These are phyloP conservation scores for Discostella pseudostelligera DNA, from an alignment of 108 stramenopile genomes.

Conservation along the genomic window DNA sequence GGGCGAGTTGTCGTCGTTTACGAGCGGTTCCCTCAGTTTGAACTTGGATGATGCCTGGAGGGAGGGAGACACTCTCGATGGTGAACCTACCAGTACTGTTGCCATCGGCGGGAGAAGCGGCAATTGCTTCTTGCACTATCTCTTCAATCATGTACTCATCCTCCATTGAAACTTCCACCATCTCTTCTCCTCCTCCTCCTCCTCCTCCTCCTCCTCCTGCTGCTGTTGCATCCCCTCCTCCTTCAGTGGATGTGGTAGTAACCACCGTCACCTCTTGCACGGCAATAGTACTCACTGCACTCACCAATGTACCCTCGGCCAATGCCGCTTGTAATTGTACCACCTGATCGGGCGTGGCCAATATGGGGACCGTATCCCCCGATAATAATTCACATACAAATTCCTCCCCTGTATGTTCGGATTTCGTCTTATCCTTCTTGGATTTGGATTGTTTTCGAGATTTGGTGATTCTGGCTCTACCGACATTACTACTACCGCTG, in stretches of 20 bases:
- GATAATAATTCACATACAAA: constrained; percentile 5
- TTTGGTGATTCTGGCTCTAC: too few species aligned
- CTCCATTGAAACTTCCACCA: not conserved
- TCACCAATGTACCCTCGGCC: not conserved
- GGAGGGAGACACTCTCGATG: not conserved
- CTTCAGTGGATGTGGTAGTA: not conserved
- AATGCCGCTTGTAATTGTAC: not conserved
- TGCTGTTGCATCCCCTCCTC: not conserved
- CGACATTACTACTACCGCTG: too few species aligned
- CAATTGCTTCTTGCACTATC: too few species aligned
- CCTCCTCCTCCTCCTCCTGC: not conserved
- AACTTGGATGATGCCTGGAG: not conserved
- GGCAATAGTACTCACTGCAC: not conserved
- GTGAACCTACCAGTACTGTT: too few species aligned
- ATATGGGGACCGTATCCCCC: not conserved
- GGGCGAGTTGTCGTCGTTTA: not conserved
- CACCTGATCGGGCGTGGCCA: not conserved
- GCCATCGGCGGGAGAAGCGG: too few species aligned
- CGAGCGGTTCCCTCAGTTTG: not conserved
- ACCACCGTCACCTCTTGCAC: not conserved
- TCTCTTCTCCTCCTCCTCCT: not conserved
- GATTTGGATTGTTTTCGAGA: too few species aligned
- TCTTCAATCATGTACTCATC: not conserved
- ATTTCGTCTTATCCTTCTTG: too few species aligned
- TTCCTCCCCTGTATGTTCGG: not conserved